These are phyloP conservation scores for Vigna nakashimae DNA, from an alignment of 306 rosid genomes.

Conservation along the genomic window DNA sequence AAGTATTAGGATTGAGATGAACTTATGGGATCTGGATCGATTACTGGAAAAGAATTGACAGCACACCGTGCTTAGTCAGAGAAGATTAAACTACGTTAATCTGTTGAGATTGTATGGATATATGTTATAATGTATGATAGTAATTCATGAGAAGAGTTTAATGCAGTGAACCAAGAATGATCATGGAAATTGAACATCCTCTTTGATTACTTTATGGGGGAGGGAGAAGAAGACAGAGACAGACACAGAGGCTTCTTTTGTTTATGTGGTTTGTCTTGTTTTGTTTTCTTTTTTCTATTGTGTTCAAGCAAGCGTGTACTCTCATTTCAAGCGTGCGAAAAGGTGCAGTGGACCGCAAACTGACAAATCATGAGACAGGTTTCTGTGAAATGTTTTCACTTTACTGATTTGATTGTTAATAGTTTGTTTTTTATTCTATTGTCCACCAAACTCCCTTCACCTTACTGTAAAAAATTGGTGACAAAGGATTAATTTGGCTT, in stretches of 20 bases:
- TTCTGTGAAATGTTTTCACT: neutral
- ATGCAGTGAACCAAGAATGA: neutral
- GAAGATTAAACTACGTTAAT: neutral
- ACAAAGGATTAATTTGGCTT: too few relatives aligned
- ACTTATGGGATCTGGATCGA: neutral
- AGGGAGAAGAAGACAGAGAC: neutral
- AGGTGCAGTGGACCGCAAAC: neutral
- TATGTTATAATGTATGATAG: neutral
- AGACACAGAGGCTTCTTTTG: slow-evolving; percentile 29
- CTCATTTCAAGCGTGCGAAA: neutral
- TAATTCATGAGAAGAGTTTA: neutral
- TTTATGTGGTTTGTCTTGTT: slow-evolving; percentile 33
- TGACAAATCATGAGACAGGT: neutral
- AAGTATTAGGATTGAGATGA: neutral
- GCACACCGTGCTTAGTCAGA: neutral
- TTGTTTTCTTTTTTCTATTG: neutral
- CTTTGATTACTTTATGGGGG: slow-evolving; percentile 33
- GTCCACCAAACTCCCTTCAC: too few relatives aligned
- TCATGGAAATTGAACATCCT: slow-evolving; percentile 52
- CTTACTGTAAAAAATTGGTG: too few relatives aligned
- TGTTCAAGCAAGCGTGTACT: neutral
- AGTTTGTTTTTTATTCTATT: too few relatives aligned
- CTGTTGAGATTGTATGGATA: neutral
- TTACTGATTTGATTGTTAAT: too few relatives aligned
- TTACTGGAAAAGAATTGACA: neutral